Evolutionary conservation across 140 eudicot species (phyloP), one percentile per base, ranked within the genome.

Genomic region (Cichorium intybus): DNA sequence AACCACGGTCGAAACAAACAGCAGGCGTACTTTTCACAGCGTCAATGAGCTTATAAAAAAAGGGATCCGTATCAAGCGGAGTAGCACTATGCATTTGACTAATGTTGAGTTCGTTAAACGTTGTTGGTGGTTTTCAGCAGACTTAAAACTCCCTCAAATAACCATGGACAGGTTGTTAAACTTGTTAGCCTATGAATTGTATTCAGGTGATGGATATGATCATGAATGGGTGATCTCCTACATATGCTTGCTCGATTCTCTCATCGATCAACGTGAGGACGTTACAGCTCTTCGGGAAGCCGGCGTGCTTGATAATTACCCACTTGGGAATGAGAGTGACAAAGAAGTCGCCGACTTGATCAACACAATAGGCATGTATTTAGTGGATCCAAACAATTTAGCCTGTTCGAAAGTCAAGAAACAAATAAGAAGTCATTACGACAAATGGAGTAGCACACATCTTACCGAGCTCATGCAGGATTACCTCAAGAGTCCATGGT

Each of bases 131-230:
- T 55, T 48, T 22, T 61, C 43, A 5, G 74, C 69, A 0, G 2
- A 57, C 23, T 39, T 77, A 0, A 27, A 50, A 18, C 75, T 77
- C 31, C 82, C 78, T 11, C 56, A 70, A 1, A 69, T 68, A 37
- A 53, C n/a, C 12, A 48, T 77, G 3, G 75, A 71, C 14, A 59
- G 24, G 48, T 66, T 67, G 26, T 55, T 72, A 24, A 78, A 72
- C 75, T 60, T 72, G 65, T 39, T 78, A 29, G 82, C 79, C 46
- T 60, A 60, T 54, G 79, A 78, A 56, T 72, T 60, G 75, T 66
- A 62, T 15, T 34, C 71, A 0, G 18, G 26, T 29, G 28, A 47
- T 7, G 22, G 68, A 18, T 18, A 29, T n/a, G n/a, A 3, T 70
- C 62, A n/a, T n/a, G n/a, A n/a, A 1, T 39, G 77, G 74, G 70